A percentile compares a stretch with the other conserved stretches of the same genome.
Conservation (phyloP, 2,329 filamentous ascomycete species). For the Intubia oerlemansii region DNA sequence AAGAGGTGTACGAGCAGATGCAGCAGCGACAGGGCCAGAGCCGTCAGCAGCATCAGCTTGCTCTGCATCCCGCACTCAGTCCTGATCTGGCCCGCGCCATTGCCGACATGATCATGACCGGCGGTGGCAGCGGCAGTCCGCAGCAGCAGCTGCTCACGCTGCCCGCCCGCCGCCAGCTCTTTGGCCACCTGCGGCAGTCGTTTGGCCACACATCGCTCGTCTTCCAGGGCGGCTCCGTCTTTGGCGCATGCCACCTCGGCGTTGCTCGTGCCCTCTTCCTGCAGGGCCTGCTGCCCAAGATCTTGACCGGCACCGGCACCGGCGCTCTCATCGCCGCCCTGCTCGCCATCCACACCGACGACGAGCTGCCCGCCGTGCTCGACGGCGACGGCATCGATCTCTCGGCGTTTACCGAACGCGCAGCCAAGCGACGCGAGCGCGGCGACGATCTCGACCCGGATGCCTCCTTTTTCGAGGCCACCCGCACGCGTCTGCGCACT, state of each 20-base stretch:
- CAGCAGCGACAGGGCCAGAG: too few species aligned
- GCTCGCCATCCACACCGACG: slow-evolving; percentile 70
- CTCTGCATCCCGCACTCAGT: too few species aligned
- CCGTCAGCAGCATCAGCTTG: too few species aligned
- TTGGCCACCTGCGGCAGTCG: slow-evolving; percentile 72
- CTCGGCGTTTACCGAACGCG: slow-evolving; percentile 43
- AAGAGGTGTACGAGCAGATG: too few species aligned
- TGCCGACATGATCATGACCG: slow-evolving; percentile 4
- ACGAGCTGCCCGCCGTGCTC: slow-evolving; percentile 59
- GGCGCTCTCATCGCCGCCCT: slow-evolving; percentile 78
- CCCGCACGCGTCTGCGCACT: slow-evolving; percentile 25
- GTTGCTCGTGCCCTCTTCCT: slow-evolving; percentile 76
- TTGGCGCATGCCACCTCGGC: slow-evolving; percentile 75
- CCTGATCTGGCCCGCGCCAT: slow-evolving; percentile 7
- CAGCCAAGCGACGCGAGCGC: not conserved
- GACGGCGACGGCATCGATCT: slow-evolving; percentile 66
- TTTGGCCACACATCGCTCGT: slow-evolving; percentile 76
- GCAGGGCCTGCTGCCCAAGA: slow-evolving; percentile 61
- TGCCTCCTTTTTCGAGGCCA: too few species aligned
- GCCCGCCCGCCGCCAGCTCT: slow-evolving; percentile 48
- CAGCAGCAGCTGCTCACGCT: slow-evolving; percentile 3
- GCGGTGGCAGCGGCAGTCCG: too few species aligned
- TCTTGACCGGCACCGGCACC: slow-evolving; percentile 79
- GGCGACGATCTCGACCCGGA: not conserved
- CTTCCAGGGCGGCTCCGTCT: slow-evolving; percentile 76